phyloP scores from a whole-genome alignment of 805 yeast genomes.

The Myxozyma neglecta region DNA sequence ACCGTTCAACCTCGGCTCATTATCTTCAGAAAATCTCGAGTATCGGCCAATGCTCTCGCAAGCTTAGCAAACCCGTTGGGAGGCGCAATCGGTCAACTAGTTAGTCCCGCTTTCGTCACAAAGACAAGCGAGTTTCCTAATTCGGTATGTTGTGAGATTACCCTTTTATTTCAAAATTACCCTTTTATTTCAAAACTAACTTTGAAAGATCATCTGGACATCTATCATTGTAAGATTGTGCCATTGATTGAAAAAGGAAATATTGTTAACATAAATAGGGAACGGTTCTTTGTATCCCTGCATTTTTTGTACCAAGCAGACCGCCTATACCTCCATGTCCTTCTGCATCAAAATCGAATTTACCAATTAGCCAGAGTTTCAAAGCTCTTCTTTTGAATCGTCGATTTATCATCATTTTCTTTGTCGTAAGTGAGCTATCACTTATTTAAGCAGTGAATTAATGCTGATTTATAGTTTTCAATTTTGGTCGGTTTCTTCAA shows the following conservation, averaged over 20 bases:
- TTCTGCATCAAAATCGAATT: conserved; percentile 36
- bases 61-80: conserved; percentile 41
- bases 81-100: conserved; percentile 40
- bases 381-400: conserved; percentile 23
- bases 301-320: conserved; percentile 32
- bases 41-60: conserved; percentile 42
- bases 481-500: conserved; percentile 41
- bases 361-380: conserved; percentile 33
- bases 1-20: background rate
- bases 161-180: background rate
- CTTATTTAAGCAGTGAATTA: background rate
- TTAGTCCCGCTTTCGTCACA: conserved; percentile 39
- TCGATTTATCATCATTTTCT: conserved; percentile 23
- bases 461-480: conserved; percentile 32
- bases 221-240: conserved; percentile 13
- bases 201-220: conserved; percentile 4
- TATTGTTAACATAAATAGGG: no score
- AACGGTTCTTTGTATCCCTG: conserved; percentile 21
- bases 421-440: conserved; percentile 1
- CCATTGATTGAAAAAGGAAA: no score
- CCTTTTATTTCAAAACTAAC: background rate
- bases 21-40: conserved; percentile 33
- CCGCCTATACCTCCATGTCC: conserved; percentile 40
- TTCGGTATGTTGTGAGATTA: conserved; percentile 10
- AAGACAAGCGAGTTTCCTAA: conserved; percentile 32